phyloP scores from a whole-genome alignment of 176 grass and related monocot genomes.

The Zea mays region Zm-B73-REFERENCE-NAM-5.0 NC_050097.1:124786001-124786500 shows the following conservation, averaged over 20 bases:
- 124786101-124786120: constrained; percentile 49
- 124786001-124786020: background rate
- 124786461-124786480: too few relatives aligned
- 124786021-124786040: background rate
- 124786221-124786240: constrained; percentile 35
- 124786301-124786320: background rate
- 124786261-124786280: constrained; percentile 21
- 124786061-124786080: constrained; percentile 41
- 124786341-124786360: too few relatives aligned
- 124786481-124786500: too few relatives aligned
- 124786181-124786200: constrained; percentile 77
- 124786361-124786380: too few relatives aligned
- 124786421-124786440: too few relatives aligned
- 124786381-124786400: too few relatives aligned
- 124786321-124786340: background rate
- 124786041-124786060: background rate
- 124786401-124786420: too few relatives aligned
- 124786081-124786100: constrained; percentile 34
- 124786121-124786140: constrained; percentile 8
- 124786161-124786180: constrained; percentile 65
- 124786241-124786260: constrained; percentile 15
- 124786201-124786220: constrained; percentile 68
- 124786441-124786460: too few relatives aligned
- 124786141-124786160: constrained; percentile 72
- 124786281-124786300: background rate